A percentile compares a stretch with the other conserved stretches of the same genome.
phyloP scores from a whole-genome alignment of 2,329 filamentous ascomycete species.

The Curvularia lunata region DNA sequence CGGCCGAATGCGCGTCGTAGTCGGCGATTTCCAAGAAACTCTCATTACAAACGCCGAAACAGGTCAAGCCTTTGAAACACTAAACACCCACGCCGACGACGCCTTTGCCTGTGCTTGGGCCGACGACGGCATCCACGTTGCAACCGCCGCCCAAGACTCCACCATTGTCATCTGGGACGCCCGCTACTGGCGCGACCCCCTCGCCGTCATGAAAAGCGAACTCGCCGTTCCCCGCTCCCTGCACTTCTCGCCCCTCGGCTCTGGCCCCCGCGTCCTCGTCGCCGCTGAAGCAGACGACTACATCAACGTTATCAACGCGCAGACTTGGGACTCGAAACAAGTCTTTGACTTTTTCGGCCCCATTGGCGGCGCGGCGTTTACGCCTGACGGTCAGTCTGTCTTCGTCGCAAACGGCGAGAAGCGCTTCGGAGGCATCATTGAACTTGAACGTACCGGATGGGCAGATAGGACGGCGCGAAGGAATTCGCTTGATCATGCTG shows the following conservation, averaged over 20 bases:
- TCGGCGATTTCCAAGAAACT: conserved; percentile 71
- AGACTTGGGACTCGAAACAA: conserved; percentile 69
- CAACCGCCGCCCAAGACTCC: conserved; percentile 78
- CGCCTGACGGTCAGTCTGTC: conserved; percentile 71
- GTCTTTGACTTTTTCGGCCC: conserved; percentile 77
- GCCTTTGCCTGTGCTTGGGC: conserved; percentile 83
- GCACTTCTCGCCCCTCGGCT: conserved; percentile 74
- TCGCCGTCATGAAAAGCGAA: conserved; percentile 65
- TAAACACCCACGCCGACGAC: conserved; percentile 71
- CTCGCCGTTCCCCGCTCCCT: conserved; percentile 73
- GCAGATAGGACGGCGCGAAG: conserved; percentile 24
- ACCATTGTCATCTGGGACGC: conserved; percentile 78
- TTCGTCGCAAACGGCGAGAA: conserved; percentile 71
- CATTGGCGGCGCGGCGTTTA: conserved; percentile 71
- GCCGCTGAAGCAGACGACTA: conserved; percentile 79
- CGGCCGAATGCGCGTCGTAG: conserved; percentile 72
- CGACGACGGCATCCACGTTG: conserved; percentile 75
- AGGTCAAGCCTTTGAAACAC: conserved; percentile 62
- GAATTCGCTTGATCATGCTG: conserved; percentile 6
- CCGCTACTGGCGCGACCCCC: conserved; percentile 67
- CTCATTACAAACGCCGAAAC: conserved; percentile 73
- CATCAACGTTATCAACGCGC: conserved; percentile 72
- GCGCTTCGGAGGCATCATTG: conserved; percentile 69
- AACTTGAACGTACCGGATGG: conserved; percentile 60
- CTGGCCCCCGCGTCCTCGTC: conserved; percentile 70